Conservation (phyloP, 2,329 filamentous ascomycete genomes). For the Byssochlamys sp. region DNA sequence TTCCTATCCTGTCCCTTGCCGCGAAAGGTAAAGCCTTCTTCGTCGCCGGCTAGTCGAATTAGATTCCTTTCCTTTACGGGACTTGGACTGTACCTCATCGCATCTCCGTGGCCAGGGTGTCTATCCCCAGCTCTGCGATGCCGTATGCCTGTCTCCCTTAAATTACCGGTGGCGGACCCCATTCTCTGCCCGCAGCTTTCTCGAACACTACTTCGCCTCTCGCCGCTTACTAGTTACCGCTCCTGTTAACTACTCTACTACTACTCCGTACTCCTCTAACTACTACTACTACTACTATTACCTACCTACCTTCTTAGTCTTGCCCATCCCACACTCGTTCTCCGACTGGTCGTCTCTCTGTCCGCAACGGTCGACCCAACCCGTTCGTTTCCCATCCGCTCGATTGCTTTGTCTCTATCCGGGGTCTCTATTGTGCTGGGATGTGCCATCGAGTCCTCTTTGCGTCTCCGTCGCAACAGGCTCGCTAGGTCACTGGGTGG, state of each 20-base stretch:
- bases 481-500: background rate
- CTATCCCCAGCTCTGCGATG: background rate
- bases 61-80: background rate
- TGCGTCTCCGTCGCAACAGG: background rate
- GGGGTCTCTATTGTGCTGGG: background rate
- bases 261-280: too few relatives aligned
- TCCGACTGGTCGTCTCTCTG: background rate
- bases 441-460: background rate
- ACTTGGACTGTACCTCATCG: background rate
- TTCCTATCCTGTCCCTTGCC: background rate
- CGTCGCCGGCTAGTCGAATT: background rate
- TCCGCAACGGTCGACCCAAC: background rate
- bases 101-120: background rate
- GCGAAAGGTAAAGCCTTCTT: background rate
- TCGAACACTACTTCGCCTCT: constrained; percentile 1
- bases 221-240: background rate
- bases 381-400: constrained; percentile 1
- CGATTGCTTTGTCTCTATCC: background rate
- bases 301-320: background rate
- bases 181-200: constrained; percentile 1
- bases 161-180: constrained; percentile 1
- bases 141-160: background rate
- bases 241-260: background rate
- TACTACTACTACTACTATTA: background rate
- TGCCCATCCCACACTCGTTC: background rate